phyloP scores from a whole-genome alignment of 306 rosid genomes.

The Quercus agrifolia region DNA sequence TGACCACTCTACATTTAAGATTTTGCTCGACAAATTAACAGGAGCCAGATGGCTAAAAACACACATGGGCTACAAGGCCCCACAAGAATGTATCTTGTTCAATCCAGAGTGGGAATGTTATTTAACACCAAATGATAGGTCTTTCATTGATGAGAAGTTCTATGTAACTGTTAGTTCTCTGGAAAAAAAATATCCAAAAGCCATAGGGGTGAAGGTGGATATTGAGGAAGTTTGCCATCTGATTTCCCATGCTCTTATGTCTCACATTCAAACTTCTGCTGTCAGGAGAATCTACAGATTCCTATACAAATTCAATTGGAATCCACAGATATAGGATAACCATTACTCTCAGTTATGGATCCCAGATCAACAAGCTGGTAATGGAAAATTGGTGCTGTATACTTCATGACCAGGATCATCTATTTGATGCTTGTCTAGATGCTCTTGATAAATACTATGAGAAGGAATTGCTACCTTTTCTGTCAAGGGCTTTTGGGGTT shows the following conservation, averaged over 20 bases:
- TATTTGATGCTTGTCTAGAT: conserved; percentile 6
- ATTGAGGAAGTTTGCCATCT: conserved; percentile 11
- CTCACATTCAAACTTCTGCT: not conserved
- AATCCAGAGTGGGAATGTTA: conserved; percentile 15
- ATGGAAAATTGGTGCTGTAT: not conserved
- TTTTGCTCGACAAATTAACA: not conserved
- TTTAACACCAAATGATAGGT: conserved; percentile 10
- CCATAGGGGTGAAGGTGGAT: conserved; percentile 23
- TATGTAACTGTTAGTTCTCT: not conserved
- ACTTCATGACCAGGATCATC: conserved; percentile 7
- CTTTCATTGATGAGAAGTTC: conserved; percentile 7
- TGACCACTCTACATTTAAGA: not conserved
- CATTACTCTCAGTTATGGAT: conserved; percentile 15
- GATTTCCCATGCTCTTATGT: not conserved
- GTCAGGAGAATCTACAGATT: conserved; percentile 11
- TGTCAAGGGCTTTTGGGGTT: conserved; percentile 18
- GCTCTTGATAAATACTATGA: conserved; percentile 9
- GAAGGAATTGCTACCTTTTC: conserved; percentile 11
- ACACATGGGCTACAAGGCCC: no score
- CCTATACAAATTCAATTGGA: conserved; percentile 6
- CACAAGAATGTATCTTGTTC: conserved; percentile 15
- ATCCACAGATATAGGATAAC: not conserved
- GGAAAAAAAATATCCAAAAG: conserved; percentile 5
- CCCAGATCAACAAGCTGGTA: not conserved
- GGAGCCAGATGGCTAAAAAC: no score